Percentiles rank a stretch among this genome's conserved stretches.
These are phyloP conservation scores for Trichoderma atrobrunneum DNA, from an alignment of 2,329 filamentous ascomycete species.

Conservation along the genomic window DNA sequence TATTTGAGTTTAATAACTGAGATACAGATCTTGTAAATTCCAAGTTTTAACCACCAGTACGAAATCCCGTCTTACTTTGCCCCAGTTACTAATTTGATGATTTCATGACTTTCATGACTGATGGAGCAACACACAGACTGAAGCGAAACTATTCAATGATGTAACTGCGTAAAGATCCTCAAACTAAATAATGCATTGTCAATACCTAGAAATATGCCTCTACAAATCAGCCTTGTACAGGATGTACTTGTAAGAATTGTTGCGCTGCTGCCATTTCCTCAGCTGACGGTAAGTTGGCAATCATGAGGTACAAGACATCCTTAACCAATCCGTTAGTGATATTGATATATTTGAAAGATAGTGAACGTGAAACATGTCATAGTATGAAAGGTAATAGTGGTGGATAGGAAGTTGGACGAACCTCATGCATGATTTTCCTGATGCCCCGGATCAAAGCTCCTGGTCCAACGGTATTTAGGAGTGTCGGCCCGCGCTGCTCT, in stretches of 20 bases:
- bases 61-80: too few relatives aligned
- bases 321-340: not conserved
- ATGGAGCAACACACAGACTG: not conserved
- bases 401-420: not conserved
- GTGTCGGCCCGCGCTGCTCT: constrained; percentile 7
- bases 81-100: too few relatives aligned
- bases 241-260: not conserved
- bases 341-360: not conserved
- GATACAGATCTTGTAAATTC: too few relatives aligned
- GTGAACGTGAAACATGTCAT: not conserved
- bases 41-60: too few relatives aligned
- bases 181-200: not conserved
- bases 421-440: constrained; percentile 20
- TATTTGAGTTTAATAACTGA: too few relatives aligned
- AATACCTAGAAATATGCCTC: not conserved
- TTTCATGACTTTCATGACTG: not conserved
- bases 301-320: constrained; percentile 22
- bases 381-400: not conserved
- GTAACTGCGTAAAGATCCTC: not conserved
- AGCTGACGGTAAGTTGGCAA: constrained; percentile 19
- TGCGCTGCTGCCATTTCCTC: constrained; percentile 18
- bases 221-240: not conserved
- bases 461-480: constrained; percentile 10
- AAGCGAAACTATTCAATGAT: not conserved
- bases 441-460: constrained; percentile 8